Conservation (phyloP, 1,139 yeast genomes). For the Protomyces pachydermus region DNA sequence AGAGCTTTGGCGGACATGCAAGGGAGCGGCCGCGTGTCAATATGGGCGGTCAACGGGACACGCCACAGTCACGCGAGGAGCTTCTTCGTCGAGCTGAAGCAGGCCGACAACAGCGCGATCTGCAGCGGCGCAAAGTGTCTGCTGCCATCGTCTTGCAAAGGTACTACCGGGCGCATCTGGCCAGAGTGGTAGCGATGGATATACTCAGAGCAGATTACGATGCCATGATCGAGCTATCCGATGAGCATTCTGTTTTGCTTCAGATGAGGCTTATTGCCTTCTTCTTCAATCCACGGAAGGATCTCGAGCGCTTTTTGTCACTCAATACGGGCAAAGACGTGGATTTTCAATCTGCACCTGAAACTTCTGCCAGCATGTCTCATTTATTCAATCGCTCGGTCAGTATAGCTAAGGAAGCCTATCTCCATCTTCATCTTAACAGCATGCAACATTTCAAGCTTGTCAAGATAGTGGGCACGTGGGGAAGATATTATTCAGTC, state of each 20-base stretch:
- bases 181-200: neutral
- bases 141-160: slow-evolving; percentile 13
- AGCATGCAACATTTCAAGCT: too few relatives aligned
- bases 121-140: slow-evolving; percentile 4
- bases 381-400: too few relatives aligned
- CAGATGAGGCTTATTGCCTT: neutral
- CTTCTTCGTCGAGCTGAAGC: slow-evolving; percentile 17
- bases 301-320: neutral
- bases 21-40: slow-evolving; percentile 24
- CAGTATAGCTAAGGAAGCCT: too few relatives aligned
- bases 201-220: slow-evolving; percentile 8
- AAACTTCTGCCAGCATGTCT: too few relatives aligned
- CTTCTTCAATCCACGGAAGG: slow-evolving; percentile 1
- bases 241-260: neutral
- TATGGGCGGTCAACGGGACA: slow-evolving; percentile 19
- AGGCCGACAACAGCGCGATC: slow-evolving; percentile 23
- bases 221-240: neutral
- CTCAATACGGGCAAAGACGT: too few relatives aligned
- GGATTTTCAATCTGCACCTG: too few relatives aligned
- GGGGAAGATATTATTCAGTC: too few relatives aligned
- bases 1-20: slow-evolving; percentile 25
- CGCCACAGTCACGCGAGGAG: slow-evolving; percentile 5
- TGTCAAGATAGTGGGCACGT: too few relatives aligned
- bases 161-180: neutral
- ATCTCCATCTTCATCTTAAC: too few relatives aligned